These are phyloP conservation scores for Gnetum montanum DNA, from an alignment of 75 land plant genomes.

Conservation along the genomic window DNA sequence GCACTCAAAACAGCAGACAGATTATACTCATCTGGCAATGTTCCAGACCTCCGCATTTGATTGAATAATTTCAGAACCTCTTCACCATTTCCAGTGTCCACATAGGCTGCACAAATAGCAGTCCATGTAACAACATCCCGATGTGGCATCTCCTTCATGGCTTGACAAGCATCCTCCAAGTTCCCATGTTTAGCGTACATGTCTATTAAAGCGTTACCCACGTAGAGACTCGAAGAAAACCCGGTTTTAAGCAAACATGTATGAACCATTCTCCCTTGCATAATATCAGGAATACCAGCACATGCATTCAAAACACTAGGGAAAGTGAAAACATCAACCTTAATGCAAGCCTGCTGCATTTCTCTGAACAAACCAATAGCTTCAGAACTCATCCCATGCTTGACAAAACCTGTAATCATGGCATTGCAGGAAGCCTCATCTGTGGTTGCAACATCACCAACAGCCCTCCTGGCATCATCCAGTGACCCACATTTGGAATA, in stretches of 20 bases:
- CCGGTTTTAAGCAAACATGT: slow-evolving; percentile 1
- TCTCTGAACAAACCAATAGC: slow-evolving; percentile 16
- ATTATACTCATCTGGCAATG: slow-evolving; percentile 32
- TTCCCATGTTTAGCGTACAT: slow-evolving; percentile 52
- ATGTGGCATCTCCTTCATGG: slow-evolving; percentile 14
- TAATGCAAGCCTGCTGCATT: slow-evolving; percentile 10
- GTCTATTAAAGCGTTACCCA: slow-evolving; percentile 15
- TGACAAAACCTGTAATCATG: slow-evolving; percentile 40
- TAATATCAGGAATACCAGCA: slow-evolving; percentile 7
- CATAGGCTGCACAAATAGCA: slow-evolving; percentile 42
- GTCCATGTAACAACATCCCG: slow-evolving; percentile 31
- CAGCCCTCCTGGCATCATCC: slow-evolving; percentile 32
- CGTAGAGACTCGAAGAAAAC: not conserved
- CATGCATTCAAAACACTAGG: slow-evolving; percentile 17
- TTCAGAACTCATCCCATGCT: slow-evolving; percentile 22
- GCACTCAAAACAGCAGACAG: slow-evolving; percentile 29
- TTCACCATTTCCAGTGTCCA: slow-evolving; percentile 37
- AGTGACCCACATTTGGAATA: slow-evolving; percentile 44
- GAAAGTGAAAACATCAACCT: slow-evolving; percentile 8
- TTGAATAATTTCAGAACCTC: slow-evolving; percentile 29
- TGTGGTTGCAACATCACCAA: slow-evolving; percentile 19
- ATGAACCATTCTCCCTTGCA: slow-evolving; percentile 9
- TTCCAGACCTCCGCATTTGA: slow-evolving; percentile 20
- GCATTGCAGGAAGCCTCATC: slow-evolving; percentile 62
- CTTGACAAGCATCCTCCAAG: slow-evolving; percentile 16